Base-by-base conservation (phyloP, 2,329 filamentous ascomycete species). In the Aureobasidium sp. region DNA sequence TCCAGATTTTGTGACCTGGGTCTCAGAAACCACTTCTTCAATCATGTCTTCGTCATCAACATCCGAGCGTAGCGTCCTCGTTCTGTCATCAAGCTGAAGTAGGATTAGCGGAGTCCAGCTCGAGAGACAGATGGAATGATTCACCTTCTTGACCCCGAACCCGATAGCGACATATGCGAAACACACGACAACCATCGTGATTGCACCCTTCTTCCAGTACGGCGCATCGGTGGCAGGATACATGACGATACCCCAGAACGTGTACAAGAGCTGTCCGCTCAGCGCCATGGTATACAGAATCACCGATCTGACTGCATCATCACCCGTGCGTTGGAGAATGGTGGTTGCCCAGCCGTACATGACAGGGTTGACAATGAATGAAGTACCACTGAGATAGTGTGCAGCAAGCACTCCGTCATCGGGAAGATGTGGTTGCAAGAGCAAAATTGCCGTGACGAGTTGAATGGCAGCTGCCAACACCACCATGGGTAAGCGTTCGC, bases 221-320 rank as follows among this genome's bases (percentile, higher is more conserved):
- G 79, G 80, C 2, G 79, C 80, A 63, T 82, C 76, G 1, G 72
- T 73, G 1, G 80, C 79, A 3, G 80, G 80, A 15, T 56, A 56
- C 22, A 56, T 31, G 15, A 56, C 25, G 3, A 56, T 31, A n/a
- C 52, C 52, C 52, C 52, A 56, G 53, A 78, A 79, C 0, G 78
- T 78, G 64, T 76, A 79, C 29, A 79, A 63, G 0, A 75, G 68
- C 45, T 72, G 73, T 15, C 73, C 72, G 2, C 72, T 71, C 27
- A 74, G 73, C 12, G 75, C 77, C 76, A 79, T 78, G 0, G 71
- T 70, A 44, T 74, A 75, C 0, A 79, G 64, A 0, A 74, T 75
- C 2, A 79, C 70, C 12, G 73, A 73, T 12, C 78, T 68, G 0
- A 71, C 65, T 1, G 77, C 76, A 62, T 79, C 77, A 17, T 79